Evolutionary conservation across 2,329 filamentous ascomycete species (phyloP).

Genomic region (Capronia americana): DNA sequence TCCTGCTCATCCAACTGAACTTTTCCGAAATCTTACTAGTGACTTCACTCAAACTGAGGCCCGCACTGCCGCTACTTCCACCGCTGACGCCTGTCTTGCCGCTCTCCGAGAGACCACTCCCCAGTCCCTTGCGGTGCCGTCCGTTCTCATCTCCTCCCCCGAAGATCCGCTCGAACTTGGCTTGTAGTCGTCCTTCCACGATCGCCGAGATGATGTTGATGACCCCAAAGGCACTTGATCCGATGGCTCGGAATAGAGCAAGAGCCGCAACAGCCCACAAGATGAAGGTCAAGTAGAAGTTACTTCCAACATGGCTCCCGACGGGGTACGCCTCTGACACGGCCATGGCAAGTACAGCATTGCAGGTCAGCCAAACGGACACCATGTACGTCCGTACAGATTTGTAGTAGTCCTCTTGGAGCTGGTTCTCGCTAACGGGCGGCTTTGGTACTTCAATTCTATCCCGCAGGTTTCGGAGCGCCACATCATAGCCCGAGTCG

Average conservation of each 20-base stretch:
- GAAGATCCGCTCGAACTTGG: slow-evolving; percentile 41
- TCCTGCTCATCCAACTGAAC: slow-evolving; percentile 33
- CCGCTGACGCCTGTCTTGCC: slow-evolving; percentile 35
- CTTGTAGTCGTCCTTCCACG: slow-evolving; percentile 81
- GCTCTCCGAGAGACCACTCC: slow-evolving; percentile 34
- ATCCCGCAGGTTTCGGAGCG: slow-evolving; percentile 92
- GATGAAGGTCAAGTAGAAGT: slow-evolving; percentile 91
- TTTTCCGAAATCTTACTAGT: slow-evolving; percentile 38
- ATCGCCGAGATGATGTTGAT: slow-evolving; percentile 84
- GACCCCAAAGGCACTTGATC: slow-evolving; percentile 78
- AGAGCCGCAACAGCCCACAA: slow-evolving; percentile 88
- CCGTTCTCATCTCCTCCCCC: slow-evolving; percentile 39
- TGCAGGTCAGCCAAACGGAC: slow-evolving; percentile 88
- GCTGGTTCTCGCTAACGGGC: slow-evolving; percentile 72
- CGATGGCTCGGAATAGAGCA: slow-evolving; percentile 86
- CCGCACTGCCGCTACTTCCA: slow-evolving; percentile 25
- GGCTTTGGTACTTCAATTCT: slow-evolving; percentile 77
- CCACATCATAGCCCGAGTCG: slow-evolving; percentile 96
- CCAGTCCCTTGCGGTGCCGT: slow-evolving; percentile 29
- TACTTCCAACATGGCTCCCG: slow-evolving; percentile 70
- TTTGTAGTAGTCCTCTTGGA: slow-evolving; percentile 98
- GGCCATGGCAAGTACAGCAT: slow-evolving; percentile 91
- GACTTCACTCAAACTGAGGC: slow-evolving; percentile 35
- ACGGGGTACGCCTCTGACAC: slow-evolving; percentile 83
- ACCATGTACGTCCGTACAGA: slow-evolving; percentile 98